Evolutionary conservation across 345 rosid genomes (phyloP).

Genomic region (Durio zibethinus): DNA sequence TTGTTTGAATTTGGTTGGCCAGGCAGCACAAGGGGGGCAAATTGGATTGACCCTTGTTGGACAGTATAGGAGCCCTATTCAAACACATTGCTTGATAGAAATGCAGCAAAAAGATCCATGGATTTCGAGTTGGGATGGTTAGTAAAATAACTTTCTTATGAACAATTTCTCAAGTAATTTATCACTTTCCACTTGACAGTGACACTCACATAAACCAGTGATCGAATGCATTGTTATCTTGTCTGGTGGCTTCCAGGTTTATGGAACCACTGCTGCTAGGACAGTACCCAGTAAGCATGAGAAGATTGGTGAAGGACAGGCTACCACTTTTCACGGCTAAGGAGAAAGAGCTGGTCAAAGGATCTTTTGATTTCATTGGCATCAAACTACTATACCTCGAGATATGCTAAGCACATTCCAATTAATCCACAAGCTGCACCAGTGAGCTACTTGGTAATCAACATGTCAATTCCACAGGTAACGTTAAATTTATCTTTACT

Average conservation of each 20-base stretch:
- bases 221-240: not conserved
- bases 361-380: constrained; percentile 46
- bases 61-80: constrained; percentile 36
- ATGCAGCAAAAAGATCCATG: constrained; percentile 31
- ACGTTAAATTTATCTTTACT: not conserved
- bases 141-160: not conserved
- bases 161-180: not conserved
- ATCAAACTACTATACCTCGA: constrained; percentile 39
- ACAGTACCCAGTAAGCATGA: constrained; percentile 41
- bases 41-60: constrained; percentile 39
- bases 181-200: too few species aligned
- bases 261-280: constrained; percentile 45
- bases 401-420: constrained; percentile 29
- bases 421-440: constrained; percentile 11
- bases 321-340: constrained; percentile 34
- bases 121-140: constrained; percentile 48
- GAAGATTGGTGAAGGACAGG: constrained; percentile 34
- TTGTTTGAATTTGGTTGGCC: not conserved
- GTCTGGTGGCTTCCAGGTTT: constrained; percentile 23
- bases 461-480: constrained; percentile 14
- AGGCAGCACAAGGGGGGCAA: constrained; percentile 35
- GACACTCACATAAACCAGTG: too few species aligned
- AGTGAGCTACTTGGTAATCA: constrained; percentile 4
- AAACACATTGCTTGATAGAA: constrained; percentile 23
- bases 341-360: constrained; percentile 32